Evolutionary conservation across 192 early-diverging fungal genomes (phyloP), one percentile per base, ranked within the genome.

Genomic region (Endogone sp.): DNA sequence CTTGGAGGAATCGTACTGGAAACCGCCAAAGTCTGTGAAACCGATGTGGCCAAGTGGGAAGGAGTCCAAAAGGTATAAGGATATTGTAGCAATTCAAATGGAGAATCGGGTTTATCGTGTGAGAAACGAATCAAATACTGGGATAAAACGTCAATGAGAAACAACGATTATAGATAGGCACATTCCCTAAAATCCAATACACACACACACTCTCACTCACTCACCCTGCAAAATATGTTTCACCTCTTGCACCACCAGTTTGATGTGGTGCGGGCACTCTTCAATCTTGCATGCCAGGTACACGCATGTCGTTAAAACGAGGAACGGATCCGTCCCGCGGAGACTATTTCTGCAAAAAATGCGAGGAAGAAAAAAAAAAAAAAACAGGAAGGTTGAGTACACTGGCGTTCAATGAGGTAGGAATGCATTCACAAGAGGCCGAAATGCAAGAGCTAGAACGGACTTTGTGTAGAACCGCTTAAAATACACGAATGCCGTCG

Each of bases 201-300:
- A n/a, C n/a, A n/a, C 22, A 3, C 24, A 8, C 10, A 25, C 4
- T 24, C 24, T 22, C 56, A 24, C 56, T 30, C 61, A 4, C 25
- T 62, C 66, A 73, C 75, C 75, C 66, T 77, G 75, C 61, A 78
- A 71, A 0, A 65, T 69, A 27, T 65, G 32, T 62, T 83, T 88
- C 69, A 80, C 83, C 58, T 88, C 84, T 29, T 72, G 63, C 31
- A 82, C 80, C 57, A 85, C 80, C 27, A 80, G 71, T 58, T 88
- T 88, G 66, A 87, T 87, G 59, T 87, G 85, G 28, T 82, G 77
- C 23, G 85, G 85, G 60, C 80, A 87, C 72, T 97, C 95, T 70
- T 95, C 94, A 55, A 95, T 89, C 72, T 97, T 96, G 77, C 90
- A 89, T 2, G 94, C 95, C 56, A 96, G 70, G 66, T 95, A 96